Evolutionary conservation across 768 basidiomycete genomes (phyloP).

Genomic region (Trametes elegans): DNA sequence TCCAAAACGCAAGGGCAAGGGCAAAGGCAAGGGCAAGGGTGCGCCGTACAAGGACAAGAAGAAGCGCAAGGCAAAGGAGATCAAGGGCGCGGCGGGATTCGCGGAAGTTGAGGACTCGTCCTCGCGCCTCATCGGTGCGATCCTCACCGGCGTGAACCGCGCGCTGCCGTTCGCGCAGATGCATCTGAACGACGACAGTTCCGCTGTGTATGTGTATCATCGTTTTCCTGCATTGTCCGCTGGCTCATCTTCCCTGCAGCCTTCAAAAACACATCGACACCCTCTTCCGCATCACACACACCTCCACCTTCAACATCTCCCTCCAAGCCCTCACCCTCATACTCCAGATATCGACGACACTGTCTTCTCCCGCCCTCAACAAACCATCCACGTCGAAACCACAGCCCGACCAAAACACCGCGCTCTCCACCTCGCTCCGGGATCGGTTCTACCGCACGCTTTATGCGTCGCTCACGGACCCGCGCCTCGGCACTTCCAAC

Average conservation of each 20-base stretch:
- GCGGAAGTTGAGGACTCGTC: constrained; percentile 75
- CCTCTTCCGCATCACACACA: constrained; percentile 92
- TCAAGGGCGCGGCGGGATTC: constrained; percentile 63
- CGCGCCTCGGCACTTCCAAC: constrained; percentile 73
- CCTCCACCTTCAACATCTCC: constrained; percentile 94
- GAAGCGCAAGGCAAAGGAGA: constrained; percentile 38
- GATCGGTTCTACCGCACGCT: constrained; percentile 80
- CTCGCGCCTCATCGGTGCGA: constrained; percentile 82
- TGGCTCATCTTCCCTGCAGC: constrained; percentile 36
- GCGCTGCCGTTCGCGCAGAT: constrained; percentile 91
- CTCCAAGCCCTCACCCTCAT: constrained; percentile 89
- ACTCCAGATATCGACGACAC: constrained; percentile 71
- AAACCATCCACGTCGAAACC: constrained; percentile 28
- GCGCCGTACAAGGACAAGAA: constrained; percentile 34
- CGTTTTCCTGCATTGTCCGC: neutral
- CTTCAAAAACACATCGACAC: constrained; percentile 88
- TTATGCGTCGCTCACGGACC: constrained; percentile 86
- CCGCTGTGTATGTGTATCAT: constrained; percentile 47
- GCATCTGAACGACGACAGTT: constrained; percentile 50
- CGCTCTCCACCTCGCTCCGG: constrained; percentile 49
- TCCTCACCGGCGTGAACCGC: constrained; percentile 92
- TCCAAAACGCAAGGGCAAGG: constrained; percentile 38
- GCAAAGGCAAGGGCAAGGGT: constrained; percentile 26
- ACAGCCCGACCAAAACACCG: constrained; percentile 35
- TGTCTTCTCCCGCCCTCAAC: constrained; percentile 27